Evolutionary conservation across 148 eudicot species (phyloP), one percentile per base, ranked within the genome.

Genomic region (Spergularia bocconei): DNA sequence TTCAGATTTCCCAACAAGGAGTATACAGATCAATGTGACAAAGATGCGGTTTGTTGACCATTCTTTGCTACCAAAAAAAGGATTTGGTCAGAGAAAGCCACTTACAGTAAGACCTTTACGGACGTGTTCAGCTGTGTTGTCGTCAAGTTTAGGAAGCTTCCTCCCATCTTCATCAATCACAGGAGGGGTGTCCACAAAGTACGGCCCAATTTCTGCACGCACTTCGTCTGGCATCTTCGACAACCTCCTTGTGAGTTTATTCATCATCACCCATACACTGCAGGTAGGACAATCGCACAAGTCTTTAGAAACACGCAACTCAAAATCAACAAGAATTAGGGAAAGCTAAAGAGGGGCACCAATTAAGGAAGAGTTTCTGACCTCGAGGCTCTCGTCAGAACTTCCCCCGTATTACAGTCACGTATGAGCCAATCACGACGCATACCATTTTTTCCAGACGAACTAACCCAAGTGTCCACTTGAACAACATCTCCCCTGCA

Each of bases 251-350:
- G 99, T 95, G 53, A 83, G 73, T 80, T 91, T 91, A 88, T 92
- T 95, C 99, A 95, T 95, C 99, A 95, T 88, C 71, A 95, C 99
- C 88, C 90, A 91, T n/a, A 88, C 84, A 82, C 99, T 95, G 86
- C 81, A 79, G 11, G 60, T 10, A 54, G 6, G 4, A 48, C 15
- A 0, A 7, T n/a, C 1, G 14, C n/a, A 17, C n/a, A 68, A 61
- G 57, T 6, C 67, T 73, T 74, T 9, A 79, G 25, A 73, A 52
- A 7, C 17, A 5, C 3, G 9, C 10, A 61, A 57, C 58, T 60
- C 14, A 61, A 57, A 65, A 17, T 36, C 57, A 16, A 39, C 21
- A 54, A 20, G 41, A 20, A 71, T 21, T 53, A 1, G 38, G 47
- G 21, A 62, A 74, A 59, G 69, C 12, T 38, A 47, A 63, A 50